These are phyloP conservation scores for Amanita fuliginea DNA, from an alignment of 768 basidiomycete species.

Conservation along the genomic window DNA sequence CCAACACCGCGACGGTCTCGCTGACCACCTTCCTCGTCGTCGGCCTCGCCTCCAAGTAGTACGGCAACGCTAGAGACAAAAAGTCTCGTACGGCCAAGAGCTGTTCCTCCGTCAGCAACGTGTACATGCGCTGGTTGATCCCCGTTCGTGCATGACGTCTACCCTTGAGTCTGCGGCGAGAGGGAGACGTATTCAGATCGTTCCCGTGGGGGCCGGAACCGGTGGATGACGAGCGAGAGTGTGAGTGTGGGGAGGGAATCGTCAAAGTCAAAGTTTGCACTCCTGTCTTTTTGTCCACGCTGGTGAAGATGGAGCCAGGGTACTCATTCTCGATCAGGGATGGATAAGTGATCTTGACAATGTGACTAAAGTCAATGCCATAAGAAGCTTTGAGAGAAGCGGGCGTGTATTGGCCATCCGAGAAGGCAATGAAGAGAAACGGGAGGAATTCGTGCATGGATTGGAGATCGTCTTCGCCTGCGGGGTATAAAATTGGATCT, in stretches of 20 bases:
- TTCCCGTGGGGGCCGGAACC: background rate
- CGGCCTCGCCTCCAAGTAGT: constrained; percentile 13
- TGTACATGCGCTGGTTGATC: constrained; percentile 5
- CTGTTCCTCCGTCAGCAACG: constrained; percentile 20
- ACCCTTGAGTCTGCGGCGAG: background rate
- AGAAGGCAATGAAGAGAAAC: constrained; percentile 13
- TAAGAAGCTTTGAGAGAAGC: constrained; percentile 9
- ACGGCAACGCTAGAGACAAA: constrained; percentile 27
- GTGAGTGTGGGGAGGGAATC: constrained; percentile 2
- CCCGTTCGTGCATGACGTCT: background rate
- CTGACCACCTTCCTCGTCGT: constrained; percentile 4
- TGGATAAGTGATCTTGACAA: constrained; percentile 13
- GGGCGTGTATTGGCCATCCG: constrained; percentile 8
- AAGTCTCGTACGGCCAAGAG: constrained; percentile 32
- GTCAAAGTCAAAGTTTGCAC: constrained; percentile 9
- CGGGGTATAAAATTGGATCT: constrained; percentile 9
- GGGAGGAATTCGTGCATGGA: constrained; percentile 14
- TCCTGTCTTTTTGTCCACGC: constrained; percentile 9
- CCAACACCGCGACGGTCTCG: constrained; percentile 12
- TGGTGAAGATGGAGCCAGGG: constrained; percentile 7
- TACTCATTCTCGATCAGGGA: background rate
- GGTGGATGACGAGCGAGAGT: constrained; percentile 2
- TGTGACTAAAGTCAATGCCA: constrained; percentile 15
- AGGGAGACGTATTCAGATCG: background rate
- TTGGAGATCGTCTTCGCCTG: constrained; percentile 8